phyloP scores from a whole-genome alignment of 1,284 basidiomycete species.

The Ganoderma lingzhi region DNA sequence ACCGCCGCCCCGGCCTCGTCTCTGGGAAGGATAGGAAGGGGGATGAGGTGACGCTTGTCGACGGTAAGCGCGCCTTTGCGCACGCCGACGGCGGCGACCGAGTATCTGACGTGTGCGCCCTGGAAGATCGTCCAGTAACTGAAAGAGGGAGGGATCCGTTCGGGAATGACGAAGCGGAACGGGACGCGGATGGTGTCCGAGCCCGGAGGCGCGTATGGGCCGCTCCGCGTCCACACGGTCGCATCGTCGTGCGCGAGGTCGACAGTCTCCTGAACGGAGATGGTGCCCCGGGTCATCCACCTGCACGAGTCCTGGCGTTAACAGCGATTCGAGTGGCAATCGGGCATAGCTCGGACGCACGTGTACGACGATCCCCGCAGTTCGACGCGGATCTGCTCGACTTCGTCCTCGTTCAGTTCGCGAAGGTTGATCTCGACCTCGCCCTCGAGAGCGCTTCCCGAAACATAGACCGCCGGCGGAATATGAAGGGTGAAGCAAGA shows the following conservation, averaged over 20 bases:
- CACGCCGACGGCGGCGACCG: slow-evolving; percentile 32
- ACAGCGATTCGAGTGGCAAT: neutral
- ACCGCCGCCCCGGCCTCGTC: slow-evolving; percentile 25
- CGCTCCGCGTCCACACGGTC: slow-evolving; percentile 32
- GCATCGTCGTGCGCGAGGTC: slow-evolving; percentile 24
- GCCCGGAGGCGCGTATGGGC: slow-evolving; percentile 29
- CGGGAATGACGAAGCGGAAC: slow-evolving; percentile 34
- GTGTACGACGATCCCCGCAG: slow-evolving; percentile 16
- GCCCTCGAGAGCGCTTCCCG: slow-evolving; percentile 21
- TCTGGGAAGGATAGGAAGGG: slow-evolving; percentile 33
- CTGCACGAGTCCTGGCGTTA: neutral
- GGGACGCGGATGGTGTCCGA: slow-evolving; percentile 33
- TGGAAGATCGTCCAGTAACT: slow-evolving; percentile 11
- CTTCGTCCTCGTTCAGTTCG: slow-evolving; percentile 17
- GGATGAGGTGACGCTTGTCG: slow-evolving; percentile 23
- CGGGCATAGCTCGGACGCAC: slow-evolving; percentile 2
- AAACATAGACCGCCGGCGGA: slow-evolving; percentile 14
- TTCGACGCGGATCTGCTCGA: slow-evolving; percentile 21
- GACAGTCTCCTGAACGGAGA: neutral
- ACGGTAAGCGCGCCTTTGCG: slow-evolving; percentile 25
- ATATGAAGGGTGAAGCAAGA: neutral
- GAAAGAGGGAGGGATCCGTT: slow-evolving; percentile 35
- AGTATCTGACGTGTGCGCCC: slow-evolving; percentile 25
- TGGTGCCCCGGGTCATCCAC: slow-evolving; percentile 6
- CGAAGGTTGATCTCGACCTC: slow-evolving; percentile 23